Base-by-base conservation (phyloP, 2,329 filamentous ascomycete genomes). In the Pseudogymnoascus sp. region DNA sequence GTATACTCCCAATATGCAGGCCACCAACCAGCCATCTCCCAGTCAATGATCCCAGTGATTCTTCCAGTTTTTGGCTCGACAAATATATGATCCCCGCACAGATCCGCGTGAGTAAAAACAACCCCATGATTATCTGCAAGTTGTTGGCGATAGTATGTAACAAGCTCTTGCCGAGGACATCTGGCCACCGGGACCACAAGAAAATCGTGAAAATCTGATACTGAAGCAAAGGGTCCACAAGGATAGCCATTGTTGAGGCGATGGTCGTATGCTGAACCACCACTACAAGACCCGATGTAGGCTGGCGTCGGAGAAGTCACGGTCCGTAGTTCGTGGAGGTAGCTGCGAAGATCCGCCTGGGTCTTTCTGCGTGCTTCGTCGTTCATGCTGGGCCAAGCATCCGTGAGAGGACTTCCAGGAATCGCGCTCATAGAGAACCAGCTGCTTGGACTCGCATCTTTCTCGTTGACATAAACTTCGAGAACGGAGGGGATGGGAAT, bases 1-100 rank as follows among this genome's bases (percentile, higher is more conserved):
- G 41, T 58, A 37, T 61, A 58, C 35, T 58, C 71, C 76, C 75
- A 79, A 66, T 77, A 78, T 14, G 65, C 59, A 6, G 75, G 76
- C 62, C 74, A 77, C 74, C 73, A 79, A 2, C 75, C 75, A 9
- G 72, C 66, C 11, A 67, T 69, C 62, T 78, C 77, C 76, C 76
- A 81, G 63, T 74, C 76, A 50, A 76, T 64, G 62, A 82, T 78
- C 6, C 76, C 77, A 38, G 75, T 72, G 30, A 83, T 67, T 4
- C 73, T 66, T 59, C 76, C 73, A 4, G 70, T 74, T 6, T 67
- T 67, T 41, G 38, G 38, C 38, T 41, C 38, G 43, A 74, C 67
- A 8, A 80, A 63, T 47, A 81, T 76, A 63, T 81, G 80, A 20
- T 67, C 65, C 20, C 71, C 72, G 62, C 73, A 75, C 6, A 81